A percentile compares a stretch with the other conserved stretches of the same genome.
Evolutionary conservation across 2,329 filamentous ascomycete genomes (phyloP).

Genomic region (Neoascochyta sp.): DNA sequence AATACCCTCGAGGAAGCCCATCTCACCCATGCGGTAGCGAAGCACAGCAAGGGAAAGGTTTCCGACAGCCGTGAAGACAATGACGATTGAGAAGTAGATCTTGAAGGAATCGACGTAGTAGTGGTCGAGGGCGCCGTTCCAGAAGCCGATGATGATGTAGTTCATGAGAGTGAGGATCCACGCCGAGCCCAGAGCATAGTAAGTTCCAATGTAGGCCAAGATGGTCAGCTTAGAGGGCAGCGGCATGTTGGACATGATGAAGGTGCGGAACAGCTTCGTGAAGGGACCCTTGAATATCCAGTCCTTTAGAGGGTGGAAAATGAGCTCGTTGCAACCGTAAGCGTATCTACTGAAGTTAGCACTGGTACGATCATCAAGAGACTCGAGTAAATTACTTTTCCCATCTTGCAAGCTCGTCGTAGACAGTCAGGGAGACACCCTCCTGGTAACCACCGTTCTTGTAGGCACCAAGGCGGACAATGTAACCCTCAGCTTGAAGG

Average conservation of each 20-base stretch:
- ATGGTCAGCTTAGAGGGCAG: slow-evolving; percentile 68
- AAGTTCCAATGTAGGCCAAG: slow-evolving; percentile 66
- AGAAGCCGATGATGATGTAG: slow-evolving; percentile 70
- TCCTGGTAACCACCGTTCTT: slow-evolving; percentile 68
- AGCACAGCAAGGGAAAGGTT: slow-evolving; percentile 60
- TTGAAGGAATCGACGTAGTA: slow-evolving; percentile 74
- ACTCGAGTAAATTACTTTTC: slow-evolving; percentile 49
- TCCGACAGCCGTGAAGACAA: slow-evolving; percentile 62
- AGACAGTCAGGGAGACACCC: slow-evolving; percentile 68
- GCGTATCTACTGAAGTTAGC: slow-evolving; percentile 45
- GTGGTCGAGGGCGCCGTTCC: slow-evolving; percentile 70
- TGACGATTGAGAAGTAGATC: slow-evolving; percentile 60
- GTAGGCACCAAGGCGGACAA: slow-evolving; percentile 66
- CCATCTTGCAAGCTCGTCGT: slow-evolving; percentile 69
- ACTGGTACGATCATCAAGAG: no score
- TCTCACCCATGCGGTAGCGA: slow-evolving; percentile 59
- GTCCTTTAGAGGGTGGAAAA: slow-evolving; percentile 63
- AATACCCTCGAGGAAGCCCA: slow-evolving; percentile 48
- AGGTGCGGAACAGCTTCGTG: slow-evolving; percentile 60
- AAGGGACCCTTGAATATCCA: slow-evolving; percentile 63
- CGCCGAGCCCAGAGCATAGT: slow-evolving; percentile 66
- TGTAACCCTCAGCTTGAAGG: slow-evolving; percentile 64
- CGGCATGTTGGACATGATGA: slow-evolving; percentile 59
- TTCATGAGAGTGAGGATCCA: slow-evolving; percentile 65
- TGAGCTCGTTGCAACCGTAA: slow-evolving; percentile 67